Evolutionary conservation across 2,329 filamentous ascomycete genomes (phyloP).

Genomic region (Botrytis galanthina): DNA sequence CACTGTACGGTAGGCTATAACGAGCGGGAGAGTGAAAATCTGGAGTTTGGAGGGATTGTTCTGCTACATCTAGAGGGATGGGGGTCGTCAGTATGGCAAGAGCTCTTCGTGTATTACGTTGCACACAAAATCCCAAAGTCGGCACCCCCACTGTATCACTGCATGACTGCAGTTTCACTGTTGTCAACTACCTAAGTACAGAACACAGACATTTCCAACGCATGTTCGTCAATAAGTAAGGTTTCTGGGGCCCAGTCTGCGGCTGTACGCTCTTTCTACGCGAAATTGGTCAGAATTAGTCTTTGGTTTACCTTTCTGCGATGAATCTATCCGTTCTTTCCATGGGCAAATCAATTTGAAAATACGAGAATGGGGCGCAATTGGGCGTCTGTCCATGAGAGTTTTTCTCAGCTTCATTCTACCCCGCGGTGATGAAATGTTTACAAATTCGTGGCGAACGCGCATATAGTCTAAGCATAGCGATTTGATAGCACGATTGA

Average conservation of each 20-base stretch:
- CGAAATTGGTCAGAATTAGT: neutral
- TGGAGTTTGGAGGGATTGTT: neutral
- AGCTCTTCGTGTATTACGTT: neutral
- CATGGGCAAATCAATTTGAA: neutral
- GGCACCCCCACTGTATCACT: neutral
- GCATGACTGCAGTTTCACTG: neutral
- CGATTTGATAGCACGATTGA: neutral
- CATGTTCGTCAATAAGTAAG: neutral
- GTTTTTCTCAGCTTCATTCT: neutral
- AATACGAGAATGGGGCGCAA: neutral
- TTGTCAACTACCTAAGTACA: neutral
- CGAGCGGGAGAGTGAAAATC: neutral
- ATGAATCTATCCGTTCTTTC: neutral
- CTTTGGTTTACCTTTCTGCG: neutral
- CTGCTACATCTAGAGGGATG: neutral
- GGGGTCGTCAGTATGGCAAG: neutral
- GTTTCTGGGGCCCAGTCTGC: too few species aligned
- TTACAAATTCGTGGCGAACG: neutral
- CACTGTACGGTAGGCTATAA: neutral
- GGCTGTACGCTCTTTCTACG: rapidly evolving
- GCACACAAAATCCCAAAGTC: neutral
- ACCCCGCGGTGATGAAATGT: neutral
- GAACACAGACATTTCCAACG: neutral
- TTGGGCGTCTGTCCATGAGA: neutral
- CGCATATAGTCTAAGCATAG: neutral